These are phyloP conservation scores for Aspergillus sclerotialis DNA, from an alignment of 2,329 filamentous ascomycete genomes.

Conservation along the genomic window DNA sequence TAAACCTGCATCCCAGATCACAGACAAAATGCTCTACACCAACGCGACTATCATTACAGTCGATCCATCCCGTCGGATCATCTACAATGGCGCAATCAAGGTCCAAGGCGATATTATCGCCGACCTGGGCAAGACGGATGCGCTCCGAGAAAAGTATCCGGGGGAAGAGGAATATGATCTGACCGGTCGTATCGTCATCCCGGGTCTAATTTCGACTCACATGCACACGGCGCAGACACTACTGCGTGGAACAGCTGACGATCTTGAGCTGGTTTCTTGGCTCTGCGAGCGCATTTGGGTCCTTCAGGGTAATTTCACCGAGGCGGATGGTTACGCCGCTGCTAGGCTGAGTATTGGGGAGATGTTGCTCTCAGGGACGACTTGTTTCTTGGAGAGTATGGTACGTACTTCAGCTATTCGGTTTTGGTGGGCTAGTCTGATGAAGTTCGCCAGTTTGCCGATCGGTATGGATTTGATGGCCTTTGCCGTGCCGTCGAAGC, in stretches of 20 bases:
- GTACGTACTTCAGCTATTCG: too few relatives aligned
- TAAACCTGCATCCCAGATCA: too few relatives aligned
- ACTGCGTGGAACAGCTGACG: conserved; percentile 44
- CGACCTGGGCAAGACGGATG: conserved; percentile 36
- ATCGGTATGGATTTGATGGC: conserved; percentile 42
- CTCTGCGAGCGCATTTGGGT: conserved; percentile 47
- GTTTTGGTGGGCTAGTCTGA: too few relatives aligned
- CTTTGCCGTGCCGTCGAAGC: conserved; percentile 38
- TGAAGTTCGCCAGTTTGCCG: conserved; percentile 37
- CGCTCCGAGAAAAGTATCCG: conserved; percentile 24
- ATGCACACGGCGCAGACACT: conserved; percentile 44
- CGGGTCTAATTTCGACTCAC: conserved; percentile 46
- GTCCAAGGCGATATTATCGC: conserved; percentile 35
- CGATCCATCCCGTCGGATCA: conserved; percentile 39
- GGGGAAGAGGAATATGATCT: conserved; percentile 28
- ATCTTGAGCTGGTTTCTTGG: conserved; percentile 45
- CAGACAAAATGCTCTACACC: conserved; percentile 40
- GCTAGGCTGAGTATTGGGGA: conserved; percentile 44
- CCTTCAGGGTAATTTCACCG: conserved; percentile 39
- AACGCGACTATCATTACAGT: conserved; percentile 49
- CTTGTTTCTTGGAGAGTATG: conserved; percentile 49
- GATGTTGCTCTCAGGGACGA: conserved; percentile 46
- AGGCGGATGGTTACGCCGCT: conserved; percentile 44
- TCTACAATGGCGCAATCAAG: conserved; percentile 42
- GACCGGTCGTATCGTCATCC: conserved; percentile 40